Conservation (phyloP, 176 grass and related monocot species). For the Musa schizocarpa region DNA sequence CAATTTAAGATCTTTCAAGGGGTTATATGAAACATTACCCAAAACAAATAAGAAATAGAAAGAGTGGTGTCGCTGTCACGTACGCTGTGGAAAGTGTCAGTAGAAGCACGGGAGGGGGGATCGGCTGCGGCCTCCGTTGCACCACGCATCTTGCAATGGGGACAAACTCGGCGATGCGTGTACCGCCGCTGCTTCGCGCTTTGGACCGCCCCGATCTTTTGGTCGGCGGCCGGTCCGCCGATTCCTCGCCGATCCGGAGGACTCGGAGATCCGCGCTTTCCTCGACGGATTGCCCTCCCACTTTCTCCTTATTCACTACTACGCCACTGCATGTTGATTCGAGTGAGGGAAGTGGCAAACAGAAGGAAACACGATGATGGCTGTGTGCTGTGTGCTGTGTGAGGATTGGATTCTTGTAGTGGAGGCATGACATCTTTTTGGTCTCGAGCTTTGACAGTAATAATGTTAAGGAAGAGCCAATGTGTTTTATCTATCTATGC, state of each 20-base stretch:
- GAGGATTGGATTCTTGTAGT: too few species aligned
- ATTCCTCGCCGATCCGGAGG: not conserved
- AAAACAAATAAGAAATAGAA: not conserved
- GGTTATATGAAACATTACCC: not conserved
- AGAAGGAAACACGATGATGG: too few species aligned
- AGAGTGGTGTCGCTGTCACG: not conserved
- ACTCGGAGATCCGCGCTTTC: slow-evolving; percentile 2
- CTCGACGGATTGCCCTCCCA: too few species aligned
- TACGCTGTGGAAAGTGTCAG: not conserved
- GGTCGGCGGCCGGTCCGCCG: not conserved
- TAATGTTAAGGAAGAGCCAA: too few species aligned
- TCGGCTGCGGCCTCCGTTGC: not conserved
- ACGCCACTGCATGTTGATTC: too few species aligned
- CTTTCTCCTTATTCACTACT: too few species aligned
- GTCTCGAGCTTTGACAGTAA: too few species aligned
- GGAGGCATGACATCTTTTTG: too few species aligned
- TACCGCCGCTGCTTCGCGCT: not conserved
- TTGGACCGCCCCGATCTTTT: not conserved
- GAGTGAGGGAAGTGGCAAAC: too few species aligned
- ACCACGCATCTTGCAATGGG: not conserved
- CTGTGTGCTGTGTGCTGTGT: too few species aligned
- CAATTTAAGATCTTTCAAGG: not conserved
- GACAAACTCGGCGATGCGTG: not conserved
- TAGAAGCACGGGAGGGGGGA: not conserved
- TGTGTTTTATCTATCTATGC: too few species aligned